Evolutionary conservation across 352 stramenopile genomes (phyloP).

Genomic region (Phytopythium oedochilum): DNA sequence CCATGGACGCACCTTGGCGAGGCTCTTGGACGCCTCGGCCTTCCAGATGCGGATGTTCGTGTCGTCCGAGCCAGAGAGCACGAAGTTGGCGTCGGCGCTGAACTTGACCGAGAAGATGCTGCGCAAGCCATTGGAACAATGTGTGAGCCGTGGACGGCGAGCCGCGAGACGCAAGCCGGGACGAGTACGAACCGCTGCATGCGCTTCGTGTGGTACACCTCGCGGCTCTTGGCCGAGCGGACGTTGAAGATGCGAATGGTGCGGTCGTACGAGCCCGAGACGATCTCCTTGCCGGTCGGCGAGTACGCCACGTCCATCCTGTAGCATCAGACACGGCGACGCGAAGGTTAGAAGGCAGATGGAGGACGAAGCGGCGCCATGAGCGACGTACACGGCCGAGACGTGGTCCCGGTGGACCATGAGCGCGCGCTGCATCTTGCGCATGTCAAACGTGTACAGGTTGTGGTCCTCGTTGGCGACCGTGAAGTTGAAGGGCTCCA

Average conservation of each 20-base stretch:
- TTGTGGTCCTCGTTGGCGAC: constrained; percentile 99
- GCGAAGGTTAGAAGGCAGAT: background rate
- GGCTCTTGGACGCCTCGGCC: constrained; percentile 90
- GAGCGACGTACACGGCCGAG: constrained; percentile 86
- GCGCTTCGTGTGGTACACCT: constrained; percentile 98
- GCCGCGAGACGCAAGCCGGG: too few species aligned
- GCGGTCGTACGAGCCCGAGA: constrained; percentile 97
- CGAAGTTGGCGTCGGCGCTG: constrained; percentile 90
- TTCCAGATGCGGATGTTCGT: constrained; percentile 99
- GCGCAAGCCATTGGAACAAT: background rate
- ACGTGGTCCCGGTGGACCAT: constrained; percentile 99
- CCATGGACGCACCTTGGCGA: constrained; percentile 80
- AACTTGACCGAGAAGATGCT: constrained; percentile 87
- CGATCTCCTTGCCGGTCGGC: constrained; percentile 97
- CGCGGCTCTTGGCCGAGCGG: constrained; percentile 75
- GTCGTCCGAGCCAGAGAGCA: constrained; percentile 98
- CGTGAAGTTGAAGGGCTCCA: constrained; percentile 99
- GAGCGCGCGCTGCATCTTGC: constrained; percentile 91
- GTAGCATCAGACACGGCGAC: constrained; percentile 6
- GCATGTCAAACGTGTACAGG: constrained; percentile 99
- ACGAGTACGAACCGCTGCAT: constrained; percentile 93
- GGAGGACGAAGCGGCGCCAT: background rate
- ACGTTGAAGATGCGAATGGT: constrained; percentile 98
- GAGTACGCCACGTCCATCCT: constrained; percentile 97
- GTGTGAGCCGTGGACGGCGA: background rate